Evolutionary conservation across 495 filamentous ascomycete species (phyloP), one percentile per base, ranked within the genome.

Genomic region (Hypoxylon lienhwacheense): DNA sequence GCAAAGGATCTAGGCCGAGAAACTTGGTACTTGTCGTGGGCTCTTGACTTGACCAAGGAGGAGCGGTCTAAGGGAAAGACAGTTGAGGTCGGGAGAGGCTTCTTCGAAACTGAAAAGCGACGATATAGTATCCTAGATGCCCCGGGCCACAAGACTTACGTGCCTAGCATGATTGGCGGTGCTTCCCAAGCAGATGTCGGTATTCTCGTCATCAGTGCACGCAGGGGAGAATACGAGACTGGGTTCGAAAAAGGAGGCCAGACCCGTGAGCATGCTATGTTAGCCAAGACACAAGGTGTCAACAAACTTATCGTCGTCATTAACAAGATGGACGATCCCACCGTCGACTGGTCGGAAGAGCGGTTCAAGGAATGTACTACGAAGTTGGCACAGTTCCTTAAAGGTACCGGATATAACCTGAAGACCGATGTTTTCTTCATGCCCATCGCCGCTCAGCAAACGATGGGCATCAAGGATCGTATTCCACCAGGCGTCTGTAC

Each of bases 221-320:
- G 93, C 49, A 98, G 96, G 77, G 93, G 93, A 69, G 95, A 99
- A 73, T 99, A 99, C 67, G 93, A 99, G 74, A 97, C 93, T 28
- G 93, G 93, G n/a, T 99, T 99, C 69, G 93, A 97, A 68, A 96
- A 95, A 74, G 93, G 93, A 43, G 93, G 95, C 11, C 93, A 99
- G 70, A 99, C 95, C 33, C 81, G 93, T 65, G 93, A 99, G 75
- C 93, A 98, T 70, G 93, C 93, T 35, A 86, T 99, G 67, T 77
- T 99, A 42, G 93, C 93, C 40, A 95, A 96, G 71, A 99, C 95
- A n/a, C 90, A 95, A 66, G 92, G 93, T 65, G 93, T 99, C 22
- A 88, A 89, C 76, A 96, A 95, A 70, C 81, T 99, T 14, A 76
- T 97, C 2, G 82, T 99, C 15, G 93, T 81, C 20, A 90, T 99